Conservation (phyloP, 2,329 filamentous ascomycete genomes). For the Knoxdaviesia proteae region DNA sequence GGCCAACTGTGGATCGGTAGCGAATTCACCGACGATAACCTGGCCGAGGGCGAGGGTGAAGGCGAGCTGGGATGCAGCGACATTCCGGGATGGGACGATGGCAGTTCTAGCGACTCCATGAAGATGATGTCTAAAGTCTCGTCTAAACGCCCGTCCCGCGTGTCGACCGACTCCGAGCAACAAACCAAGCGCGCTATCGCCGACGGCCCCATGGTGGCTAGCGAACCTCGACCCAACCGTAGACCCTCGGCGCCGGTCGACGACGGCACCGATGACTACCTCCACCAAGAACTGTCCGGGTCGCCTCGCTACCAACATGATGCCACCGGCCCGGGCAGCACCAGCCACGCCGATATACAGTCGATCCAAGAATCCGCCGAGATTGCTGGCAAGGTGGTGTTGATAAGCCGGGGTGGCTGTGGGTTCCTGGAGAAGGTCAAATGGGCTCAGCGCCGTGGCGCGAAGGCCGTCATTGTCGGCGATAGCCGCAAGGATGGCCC, state of each 20-base stretch:
- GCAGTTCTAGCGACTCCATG: slow-evolving; percentile 22
- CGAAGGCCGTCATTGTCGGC: slow-evolving; percentile 76
- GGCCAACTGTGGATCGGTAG: slow-evolving; percentile 86
- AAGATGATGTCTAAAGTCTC: slow-evolving; percentile 10
- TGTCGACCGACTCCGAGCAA: slow-evolving; percentile 8
- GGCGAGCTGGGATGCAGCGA: slow-evolving; percentile 91
- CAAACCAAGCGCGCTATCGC: too few species aligned
- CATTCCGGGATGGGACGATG: slow-evolving; percentile 68
- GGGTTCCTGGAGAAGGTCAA: slow-evolving; percentile 94
- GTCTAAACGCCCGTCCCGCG: slow-evolving; percentile 2
- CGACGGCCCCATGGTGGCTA: slow-evolving; percentile 2
- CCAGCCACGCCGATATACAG: slow-evolving; percentile 71
- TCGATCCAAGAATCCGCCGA: slow-evolving; percentile 80
- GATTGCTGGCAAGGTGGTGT: slow-evolving; percentile 78
- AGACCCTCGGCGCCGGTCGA: slow-evolving; percentile 15
- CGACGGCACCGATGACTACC: slow-evolving; percentile 71
- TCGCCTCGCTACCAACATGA: slow-evolving; percentile 14
- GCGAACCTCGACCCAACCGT: slow-evolving; percentile 7
- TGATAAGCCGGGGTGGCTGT: slow-evolving; percentile 81
- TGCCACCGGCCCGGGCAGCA: slow-evolving; percentile 16
- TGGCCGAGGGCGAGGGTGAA: slow-evolving; percentile 42
- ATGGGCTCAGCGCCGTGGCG: slow-evolving; percentile 85
- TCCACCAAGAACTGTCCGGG: slow-evolving; percentile 33
- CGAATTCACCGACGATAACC: slow-evolving; percentile 65
- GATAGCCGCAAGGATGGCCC: slow-evolving; percentile 79